Percentiles rank a stretch among this genome's conserved stretches.
Evolutionary conservation across 192 early-diverging fungal genomes (phyloP).

Genomic region (Lunasporangiospora selenospora): DNA sequence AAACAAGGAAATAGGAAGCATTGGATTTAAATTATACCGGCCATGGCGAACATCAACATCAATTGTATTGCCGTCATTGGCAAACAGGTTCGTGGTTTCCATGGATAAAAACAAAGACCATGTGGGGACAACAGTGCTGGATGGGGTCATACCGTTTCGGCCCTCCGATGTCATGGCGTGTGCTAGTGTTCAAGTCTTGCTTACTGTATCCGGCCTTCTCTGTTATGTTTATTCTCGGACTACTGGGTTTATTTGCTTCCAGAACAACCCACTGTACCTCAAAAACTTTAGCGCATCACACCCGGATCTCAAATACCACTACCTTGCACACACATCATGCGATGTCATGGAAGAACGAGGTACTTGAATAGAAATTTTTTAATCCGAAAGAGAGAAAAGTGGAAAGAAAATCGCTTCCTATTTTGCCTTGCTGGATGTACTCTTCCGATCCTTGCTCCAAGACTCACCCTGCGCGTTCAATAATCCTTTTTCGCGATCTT

Average conservation of each 20-base stretch:
- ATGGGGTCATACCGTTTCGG: too few species aligned
- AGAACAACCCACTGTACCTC: conserved; percentile 91
- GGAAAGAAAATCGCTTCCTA: neutral
- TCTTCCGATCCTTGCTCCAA: neutral
- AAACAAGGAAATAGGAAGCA: too few species aligned
- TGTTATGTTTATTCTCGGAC: too few species aligned
- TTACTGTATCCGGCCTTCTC: too few species aligned
- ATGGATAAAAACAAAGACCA: too few species aligned
- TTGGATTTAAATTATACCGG: too few species aligned
- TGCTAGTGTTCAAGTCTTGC: too few species aligned
- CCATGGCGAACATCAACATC: conserved; percentile 56
- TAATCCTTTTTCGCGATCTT: conserved; percentile 1
- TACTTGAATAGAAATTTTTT: too few species aligned
- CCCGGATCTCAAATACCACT: conserved; percentile 88
- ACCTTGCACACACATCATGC: conserved; percentile 88
- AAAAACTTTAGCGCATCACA: conserved; percentile 77
- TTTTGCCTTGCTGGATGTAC: neutral
- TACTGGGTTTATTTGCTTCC: neutral
- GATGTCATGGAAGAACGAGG: conserved; percentile 92
- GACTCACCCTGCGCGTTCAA: neutral
- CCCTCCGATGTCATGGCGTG: too few species aligned
- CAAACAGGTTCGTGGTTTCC: too few species aligned
- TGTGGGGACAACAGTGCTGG: too few species aligned
- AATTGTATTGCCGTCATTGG: conserved; percentile 66
- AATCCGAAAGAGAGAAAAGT: neutral